Base-by-base conservation (phyloP, 148 eudicot genomes). In the Agrostemma githago region DNA sequence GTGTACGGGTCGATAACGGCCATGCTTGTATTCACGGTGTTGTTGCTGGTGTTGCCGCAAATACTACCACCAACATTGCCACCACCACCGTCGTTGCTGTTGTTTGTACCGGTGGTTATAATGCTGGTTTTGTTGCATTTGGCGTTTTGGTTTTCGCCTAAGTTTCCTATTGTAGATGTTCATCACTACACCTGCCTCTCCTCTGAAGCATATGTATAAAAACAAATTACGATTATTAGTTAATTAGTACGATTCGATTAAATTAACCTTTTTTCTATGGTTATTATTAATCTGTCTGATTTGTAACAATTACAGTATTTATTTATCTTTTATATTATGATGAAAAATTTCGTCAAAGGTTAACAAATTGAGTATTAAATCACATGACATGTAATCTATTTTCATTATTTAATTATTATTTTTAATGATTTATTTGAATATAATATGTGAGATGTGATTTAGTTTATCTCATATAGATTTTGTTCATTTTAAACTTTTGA, bases 31-130 rank as follows among this genome's bases (percentile, higher is more conserved):
- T 26, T 79, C 20, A 46, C 78, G n/a, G 1, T 79, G 61, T 15
- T 63, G 21, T 70, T 79, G 78, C 51, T 79, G 12, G 66, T 75
- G 41, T 44, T 75, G 60, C 82, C 82, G 34, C 82, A 79, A 57
- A 41, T 79, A 8, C 19, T 79, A 54, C 82, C 82, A 14, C 72
- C 81, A 3, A 68, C 69, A 46, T 20, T 79, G 21, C 82, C 82
- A 51, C 82, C 82, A 14, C 78, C 82, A 9, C 82, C 82, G 60
- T 19, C 68, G 72, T 6, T 79, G 75, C 44, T 79, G 3, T 78
- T 79, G 21, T 75, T 79, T 75, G 48, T 79, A 70, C 82, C 82
- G 66, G 82, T 79, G 34, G 41, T 74, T 17, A 79, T 79, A 2
- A 79, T 79, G 82, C 75, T 70, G 56, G 9, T 75, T 26, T 75